Percentiles rank a stretch among this genome's conserved stretches.
phyloP scores from a whole-genome alignment of 352 stramenopile species.

The Pythium utonaiense region DNA sequence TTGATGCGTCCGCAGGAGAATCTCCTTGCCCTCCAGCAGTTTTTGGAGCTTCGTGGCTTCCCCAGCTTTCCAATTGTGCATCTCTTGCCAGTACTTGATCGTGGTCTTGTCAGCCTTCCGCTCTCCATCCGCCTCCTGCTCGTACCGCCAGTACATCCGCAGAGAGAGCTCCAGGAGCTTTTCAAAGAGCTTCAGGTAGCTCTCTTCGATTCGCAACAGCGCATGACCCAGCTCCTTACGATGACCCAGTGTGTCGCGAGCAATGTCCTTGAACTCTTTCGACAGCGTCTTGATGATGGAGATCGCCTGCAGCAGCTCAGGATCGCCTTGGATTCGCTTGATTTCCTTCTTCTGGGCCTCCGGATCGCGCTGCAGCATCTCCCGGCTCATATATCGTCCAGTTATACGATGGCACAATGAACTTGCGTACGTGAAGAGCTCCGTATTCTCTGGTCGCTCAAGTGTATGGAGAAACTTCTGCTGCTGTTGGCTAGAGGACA shows the following conservation, averaged over 20 bases:
- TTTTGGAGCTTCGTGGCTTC: slow-evolving; percentile 51
- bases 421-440: slow-evolving; percentile 68
- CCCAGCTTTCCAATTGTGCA: slow-evolving; percentile 37
- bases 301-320: slow-evolving; percentile 58
- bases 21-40: slow-evolving; percentile 51
- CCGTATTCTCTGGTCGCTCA: slow-evolving; percentile 49
- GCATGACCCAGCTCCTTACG: slow-evolving; percentile 59
- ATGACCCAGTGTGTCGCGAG: slow-evolving; percentile 56
- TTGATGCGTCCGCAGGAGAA: slow-evolving; percentile 40
- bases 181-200: slow-evolving; percentile 73
- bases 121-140: slow-evolving; percentile 44
- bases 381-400: slow-evolving; percentile 48
- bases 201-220: slow-evolving; percentile 70
- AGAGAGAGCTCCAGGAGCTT: slow-evolving; percentile 71
- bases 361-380: slow-evolving; percentile 38
- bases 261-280: slow-evolving; percentile 63
- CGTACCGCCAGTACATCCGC: slow-evolving; percentile 70
- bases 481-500: not conserved
- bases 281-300: slow-evolving; percentile 47
- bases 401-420: slow-evolving; percentile 62
- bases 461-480: slow-evolving; percentile 35
- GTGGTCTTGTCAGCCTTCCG: slow-evolving; percentile 41
- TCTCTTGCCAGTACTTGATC: slow-evolving; percentile 46
- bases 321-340: slow-evolving; percentile 48
- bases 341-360: slow-evolving; percentile 54